phyloP scores from a whole-genome alignment of 352 stramenopile genomes.

The Phytophthora sp. region DNA sequence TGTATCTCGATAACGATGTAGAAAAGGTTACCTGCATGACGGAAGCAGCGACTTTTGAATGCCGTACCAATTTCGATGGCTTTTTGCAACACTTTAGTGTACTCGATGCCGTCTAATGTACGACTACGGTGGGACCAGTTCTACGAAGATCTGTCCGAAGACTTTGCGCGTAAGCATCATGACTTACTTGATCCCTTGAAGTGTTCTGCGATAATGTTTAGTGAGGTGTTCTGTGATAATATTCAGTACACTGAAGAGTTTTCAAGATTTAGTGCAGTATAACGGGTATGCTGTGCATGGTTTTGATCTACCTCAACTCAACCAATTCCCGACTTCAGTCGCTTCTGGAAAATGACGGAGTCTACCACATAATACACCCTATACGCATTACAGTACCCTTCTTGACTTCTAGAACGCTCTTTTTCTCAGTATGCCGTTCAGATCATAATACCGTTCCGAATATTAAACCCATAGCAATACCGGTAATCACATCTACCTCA shows the following conservation, averaged over 20 bases:
- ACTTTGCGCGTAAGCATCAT: too few species aligned
- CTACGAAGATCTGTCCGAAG: background rate
- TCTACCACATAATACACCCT: too few species aligned
- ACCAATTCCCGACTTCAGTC: background rate
- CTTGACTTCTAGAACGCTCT: too few species aligned
- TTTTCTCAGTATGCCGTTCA: too few species aligned
- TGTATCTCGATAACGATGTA: constrained; percentile 13
- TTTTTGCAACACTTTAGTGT: constrained; percentile 47
- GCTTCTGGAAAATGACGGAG: too few species aligned
- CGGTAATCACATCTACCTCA: too few species aligned
- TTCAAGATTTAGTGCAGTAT: background rate
- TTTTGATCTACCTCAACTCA: background rate
- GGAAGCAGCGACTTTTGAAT: constrained; percentile 8
- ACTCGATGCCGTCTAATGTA: constrained; percentile 1
- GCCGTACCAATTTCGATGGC: constrained; percentile 35
- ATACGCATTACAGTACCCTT: too few species aligned
- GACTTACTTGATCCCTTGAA: too few species aligned
- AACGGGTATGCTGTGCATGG: background rate
- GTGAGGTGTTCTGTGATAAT: background rate
- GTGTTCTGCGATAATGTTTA: too few species aligned
- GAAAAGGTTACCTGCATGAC: constrained; percentile 29
- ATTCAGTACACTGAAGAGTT: background rate
- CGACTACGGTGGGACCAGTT: constrained; percentile 21
- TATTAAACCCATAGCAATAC: too few species aligned
- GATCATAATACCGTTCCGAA: too few species aligned